Conservation (phyloP, 345 rosid genomes). For the Populus simonii region DNA sequence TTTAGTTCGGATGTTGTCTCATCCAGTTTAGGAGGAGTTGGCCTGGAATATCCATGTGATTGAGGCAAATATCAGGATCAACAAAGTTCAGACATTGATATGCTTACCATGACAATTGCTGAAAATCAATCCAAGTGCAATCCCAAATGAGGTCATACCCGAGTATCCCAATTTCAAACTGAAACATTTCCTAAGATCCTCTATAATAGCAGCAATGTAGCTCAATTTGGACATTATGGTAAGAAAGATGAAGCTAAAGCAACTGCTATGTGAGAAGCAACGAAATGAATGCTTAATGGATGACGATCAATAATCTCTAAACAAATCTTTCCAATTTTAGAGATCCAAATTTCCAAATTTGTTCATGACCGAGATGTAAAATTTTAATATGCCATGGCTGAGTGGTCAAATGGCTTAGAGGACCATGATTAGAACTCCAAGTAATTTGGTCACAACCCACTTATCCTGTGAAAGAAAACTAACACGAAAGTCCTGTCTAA, state of each 20-base stretch:
- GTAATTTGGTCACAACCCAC: background rate
- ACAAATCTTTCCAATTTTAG: background rate
- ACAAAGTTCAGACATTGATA: background rate
- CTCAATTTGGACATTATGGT: background rate
- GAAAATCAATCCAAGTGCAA: background rate
- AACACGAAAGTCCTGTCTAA: background rate
- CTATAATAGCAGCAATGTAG: background rate
- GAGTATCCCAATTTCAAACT: background rate
- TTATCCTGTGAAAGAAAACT: background rate
- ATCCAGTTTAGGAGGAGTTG: slow-evolving; percentile 30
- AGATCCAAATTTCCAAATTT: background rate
- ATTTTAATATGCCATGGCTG: background rate
- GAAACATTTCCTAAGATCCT: background rate
- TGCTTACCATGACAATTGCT: slow-evolving; percentile 1
- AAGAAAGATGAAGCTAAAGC: background rate
- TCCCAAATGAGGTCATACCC: background rate
- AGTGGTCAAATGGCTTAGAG: no score
- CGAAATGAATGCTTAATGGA: background rate
- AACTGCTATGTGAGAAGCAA: background rate
- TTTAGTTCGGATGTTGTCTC: slow-evolving; percentile 34
- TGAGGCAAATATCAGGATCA: slow-evolving; percentile 15
- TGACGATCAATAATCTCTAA: background rate
- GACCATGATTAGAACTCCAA: no score
- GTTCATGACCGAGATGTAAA: background rate
- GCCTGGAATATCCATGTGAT: slow-evolving; percentile 33